Base-by-base conservation (phyloP, 129 eudicot genomes). In the Solidago caesia region DNA sequence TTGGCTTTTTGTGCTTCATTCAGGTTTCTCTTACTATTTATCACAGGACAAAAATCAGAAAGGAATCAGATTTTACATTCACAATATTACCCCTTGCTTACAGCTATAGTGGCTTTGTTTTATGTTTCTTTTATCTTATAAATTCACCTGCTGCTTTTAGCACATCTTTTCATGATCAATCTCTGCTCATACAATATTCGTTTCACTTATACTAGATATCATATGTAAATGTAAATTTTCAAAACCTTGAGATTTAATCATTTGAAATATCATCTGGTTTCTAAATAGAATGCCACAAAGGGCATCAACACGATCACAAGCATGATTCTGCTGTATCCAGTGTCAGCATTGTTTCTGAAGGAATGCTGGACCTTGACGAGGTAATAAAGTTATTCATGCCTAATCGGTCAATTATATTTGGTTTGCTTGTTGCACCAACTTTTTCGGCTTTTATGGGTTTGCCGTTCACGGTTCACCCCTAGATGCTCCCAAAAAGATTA, bases 261-360 rank as follows among this genome's bases (percentile, higher is more conserved):
- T 60, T 45, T 49, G 71, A 33, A 57, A 7, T 72, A 2, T 46
- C 55, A 12, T 42, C 4, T 73, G 12, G 51, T 2, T 77, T 71
- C 15, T 67, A 16, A 6, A 55, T 76, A 88, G 98, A 83, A 55
- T 89, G 88, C 73, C 84, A 81, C 74, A 64, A 87, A 70, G 98
- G 85, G 44, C 85, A 92, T 80, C 88, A 84, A 81, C 96, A 89
- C 75, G 91, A 86, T 75, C 96, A 92, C 78, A 81, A 64, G 46
- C 98, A 93, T 77, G 96, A 93, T 86, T 93, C 98, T 62, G 84
- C 96, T 53, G 98, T 93, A 52, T 74, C 98, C 73, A 93, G 98
- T 78, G 96, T 93, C 76, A 88, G 96, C 80, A 90, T 93, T 82
- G 98, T 93, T 75, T 88, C 96, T 15, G 98, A 90, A 84, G 96